phyloP scores from a whole-genome alignment of 163 green algal species.

The Chloroidium sp. region DNA sequence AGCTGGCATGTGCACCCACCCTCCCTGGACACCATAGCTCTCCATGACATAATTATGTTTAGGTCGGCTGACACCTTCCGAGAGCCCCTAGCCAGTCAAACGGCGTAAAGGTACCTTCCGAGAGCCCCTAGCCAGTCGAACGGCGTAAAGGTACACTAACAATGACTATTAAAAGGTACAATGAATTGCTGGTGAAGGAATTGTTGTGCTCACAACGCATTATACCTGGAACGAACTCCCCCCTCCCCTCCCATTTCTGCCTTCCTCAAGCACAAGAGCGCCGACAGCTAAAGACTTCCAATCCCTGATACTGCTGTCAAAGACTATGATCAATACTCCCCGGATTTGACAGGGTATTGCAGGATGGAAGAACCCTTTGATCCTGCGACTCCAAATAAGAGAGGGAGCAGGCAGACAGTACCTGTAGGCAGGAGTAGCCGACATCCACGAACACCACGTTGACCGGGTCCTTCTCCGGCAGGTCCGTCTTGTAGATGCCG shows the following conservation, averaged over 20 bases:
- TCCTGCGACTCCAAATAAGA: not conserved
- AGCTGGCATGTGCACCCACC: not conserved
- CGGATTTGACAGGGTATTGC: not conserved
- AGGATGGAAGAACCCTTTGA: not conserved
- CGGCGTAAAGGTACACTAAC: no score
- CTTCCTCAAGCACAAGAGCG: no score
- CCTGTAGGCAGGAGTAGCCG: constrained; percentile 79
- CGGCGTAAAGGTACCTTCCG: no score
- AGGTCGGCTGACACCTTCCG: no score
- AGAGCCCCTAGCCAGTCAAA: no score
- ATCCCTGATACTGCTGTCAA: not conserved
- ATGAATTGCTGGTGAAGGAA: no score
- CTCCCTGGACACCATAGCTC: not conserved
- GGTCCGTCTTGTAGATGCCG: constrained; percentile 98
- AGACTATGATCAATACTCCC: not conserved
- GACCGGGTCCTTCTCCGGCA: constrained; percentile 75
- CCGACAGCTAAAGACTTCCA: not conserved
- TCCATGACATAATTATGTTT: no score
- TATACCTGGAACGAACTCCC: no score
- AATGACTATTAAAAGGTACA: no score
- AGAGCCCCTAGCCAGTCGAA: no score
- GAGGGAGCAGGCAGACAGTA: constrained; percentile 12
- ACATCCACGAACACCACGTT: constrained; percentile 95
- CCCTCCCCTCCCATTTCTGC: no score
- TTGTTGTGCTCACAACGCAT: no score